phyloP scores from a whole-genome alignment of 2,329 filamentous ascomycete genomes.

The Amphichorda felina region DNA sequence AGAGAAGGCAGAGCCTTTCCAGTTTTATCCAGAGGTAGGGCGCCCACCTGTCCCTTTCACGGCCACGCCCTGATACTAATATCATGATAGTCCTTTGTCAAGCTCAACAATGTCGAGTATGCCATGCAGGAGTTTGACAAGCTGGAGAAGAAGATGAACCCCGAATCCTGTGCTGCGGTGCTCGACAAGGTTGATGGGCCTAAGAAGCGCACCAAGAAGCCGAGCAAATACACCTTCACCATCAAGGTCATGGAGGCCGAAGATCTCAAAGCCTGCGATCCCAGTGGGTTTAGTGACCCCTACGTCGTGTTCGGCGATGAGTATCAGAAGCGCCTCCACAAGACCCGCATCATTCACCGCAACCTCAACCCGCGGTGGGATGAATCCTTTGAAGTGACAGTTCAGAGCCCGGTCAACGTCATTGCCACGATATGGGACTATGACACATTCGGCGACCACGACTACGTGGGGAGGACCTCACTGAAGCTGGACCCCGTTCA shows the following conservation, averaged over 20 bases:
- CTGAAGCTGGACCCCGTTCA: slow-evolving; percentile 96
- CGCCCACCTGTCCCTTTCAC: too few species aligned
- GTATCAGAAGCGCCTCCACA: slow-evolving; percentile 91
- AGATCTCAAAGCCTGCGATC: slow-evolving; percentile 95
- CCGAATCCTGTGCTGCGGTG: slow-evolving; percentile 78
- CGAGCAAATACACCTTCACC: slow-evolving; percentile 90
- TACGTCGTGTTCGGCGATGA: slow-evolving; percentile 96
- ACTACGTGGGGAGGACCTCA: slow-evolving; percentile 93
- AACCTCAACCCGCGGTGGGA: slow-evolving; percentile 95
- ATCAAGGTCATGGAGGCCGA: slow-evolving; percentile 98
- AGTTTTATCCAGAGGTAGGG: slow-evolving; percentile 82
- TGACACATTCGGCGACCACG: slow-evolving; percentile 93
- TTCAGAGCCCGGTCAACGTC: slow-evolving; percentile 80
- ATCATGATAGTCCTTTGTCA: slow-evolving; percentile 74
- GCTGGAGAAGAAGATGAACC: slow-evolving; percentile 79
- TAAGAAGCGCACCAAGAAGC: slow-evolving; percentile 49
- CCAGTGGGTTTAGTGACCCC: slow-evolving; percentile 86
- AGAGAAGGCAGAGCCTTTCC: slow-evolving; percentile 90
- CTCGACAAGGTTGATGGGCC: slow-evolving; percentile 65
- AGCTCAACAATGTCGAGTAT: slow-evolving; percentile 95
- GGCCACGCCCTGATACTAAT: too few species aligned
- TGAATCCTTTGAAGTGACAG: slow-evolving; percentile 91
- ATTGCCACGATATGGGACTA: slow-evolving; percentile 98
- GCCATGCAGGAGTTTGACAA: slow-evolving; percentile 86
- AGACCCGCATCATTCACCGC: slow-evolving; percentile 83